Evolutionary conservation across 2,329 filamentous ascomycete species (phyloP).

Genomic region (Colletotrichum noveboracense): DNA sequence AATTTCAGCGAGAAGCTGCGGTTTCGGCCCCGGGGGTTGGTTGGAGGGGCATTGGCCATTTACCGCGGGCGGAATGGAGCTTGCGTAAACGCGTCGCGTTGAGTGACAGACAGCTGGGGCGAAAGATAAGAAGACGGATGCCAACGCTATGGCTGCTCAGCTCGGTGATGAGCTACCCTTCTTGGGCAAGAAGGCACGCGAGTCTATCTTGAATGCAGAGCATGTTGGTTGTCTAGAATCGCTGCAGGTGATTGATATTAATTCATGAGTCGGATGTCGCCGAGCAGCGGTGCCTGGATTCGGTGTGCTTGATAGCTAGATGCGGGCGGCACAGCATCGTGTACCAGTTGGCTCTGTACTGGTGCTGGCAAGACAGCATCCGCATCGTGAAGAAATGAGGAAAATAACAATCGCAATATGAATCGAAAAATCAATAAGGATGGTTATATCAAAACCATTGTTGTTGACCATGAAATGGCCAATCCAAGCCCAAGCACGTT

Average conservation of each 20-base stretch:
- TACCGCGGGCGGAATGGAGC: not conserved
- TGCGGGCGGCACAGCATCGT: not conserved
- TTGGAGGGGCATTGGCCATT: not conserved
- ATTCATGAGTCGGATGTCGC: not conserved
- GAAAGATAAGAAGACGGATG: not conserved
- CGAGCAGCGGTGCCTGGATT: not conserved
- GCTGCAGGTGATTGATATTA: not conserved
- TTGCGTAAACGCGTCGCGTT: not conserved
- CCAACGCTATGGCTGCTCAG: not conserved
- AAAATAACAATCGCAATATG: not conserved
- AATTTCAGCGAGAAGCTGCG: not conserved
- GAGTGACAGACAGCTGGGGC: not conserved
- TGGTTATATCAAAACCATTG: not conserved
- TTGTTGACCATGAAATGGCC: not conserved
- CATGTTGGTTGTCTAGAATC: not conserved
- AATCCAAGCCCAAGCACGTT: not conserved
- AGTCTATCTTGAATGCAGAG: not conserved
- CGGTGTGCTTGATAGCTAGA: not conserved
- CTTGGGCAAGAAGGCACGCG: conserved; percentile 9
- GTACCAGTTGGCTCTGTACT: not conserved
- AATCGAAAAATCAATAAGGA: not conserved
- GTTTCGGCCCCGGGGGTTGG: not conserved
- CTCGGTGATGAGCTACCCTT: not conserved
- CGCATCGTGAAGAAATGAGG: not conserved
- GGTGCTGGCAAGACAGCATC: not conserved